A percentile compares a stretch with the other conserved stretches of the same genome.
phyloP scores from a whole-genome alignment of 768 basidiomycete species.

The Neoboletus magnificus region DNA sequence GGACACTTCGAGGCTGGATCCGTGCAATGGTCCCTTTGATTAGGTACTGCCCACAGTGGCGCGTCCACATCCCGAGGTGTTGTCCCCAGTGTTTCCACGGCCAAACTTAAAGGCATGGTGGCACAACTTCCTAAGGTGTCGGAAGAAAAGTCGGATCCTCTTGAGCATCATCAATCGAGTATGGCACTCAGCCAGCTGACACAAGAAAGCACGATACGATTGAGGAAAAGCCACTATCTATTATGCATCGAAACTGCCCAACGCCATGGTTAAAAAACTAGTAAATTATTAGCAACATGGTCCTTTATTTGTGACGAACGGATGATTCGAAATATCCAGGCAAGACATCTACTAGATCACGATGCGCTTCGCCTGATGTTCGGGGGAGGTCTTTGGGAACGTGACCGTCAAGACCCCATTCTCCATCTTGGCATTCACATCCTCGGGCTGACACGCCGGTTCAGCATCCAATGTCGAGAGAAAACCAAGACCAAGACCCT shows the following conservation, averaged over 20 bases:
- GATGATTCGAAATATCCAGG: not conserved
- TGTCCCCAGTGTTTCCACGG: too few relatives aligned
- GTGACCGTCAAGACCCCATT: conserved; percentile 45
- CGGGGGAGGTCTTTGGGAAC: conserved; percentile 44
- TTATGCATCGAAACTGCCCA: not conserved
- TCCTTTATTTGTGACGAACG: not conserved
- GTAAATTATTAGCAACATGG: not conserved
- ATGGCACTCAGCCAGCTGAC: not conserved
- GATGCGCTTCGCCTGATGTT: conserved; percentile 42
- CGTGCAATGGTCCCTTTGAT: too few relatives aligned
- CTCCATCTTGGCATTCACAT: conserved; percentile 47
- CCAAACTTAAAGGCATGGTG: too few relatives aligned
- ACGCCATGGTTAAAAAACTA: not conserved
- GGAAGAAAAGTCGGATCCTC: too few relatives aligned
- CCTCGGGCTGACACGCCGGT: conserved; percentile 31
- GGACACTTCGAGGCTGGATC: not conserved
- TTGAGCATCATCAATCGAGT: not conserved
- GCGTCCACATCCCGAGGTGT: too few relatives aligned
- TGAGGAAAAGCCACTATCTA: not conserved
- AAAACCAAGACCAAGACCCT: not conserved
- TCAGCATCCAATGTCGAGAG: not conserved
- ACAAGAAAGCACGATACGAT: not conserved
- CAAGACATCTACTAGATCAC: conserved; percentile 7
- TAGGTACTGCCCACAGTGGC: too few relatives aligned
- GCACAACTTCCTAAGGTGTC: too few relatives aligned